Percentiles rank a stretch among this genome's conserved stretches.
Evolutionary conservation across 1,284 basidiomycete species (phyloP).

Genomic region (Taiwanofungus camphoratus): DNA sequence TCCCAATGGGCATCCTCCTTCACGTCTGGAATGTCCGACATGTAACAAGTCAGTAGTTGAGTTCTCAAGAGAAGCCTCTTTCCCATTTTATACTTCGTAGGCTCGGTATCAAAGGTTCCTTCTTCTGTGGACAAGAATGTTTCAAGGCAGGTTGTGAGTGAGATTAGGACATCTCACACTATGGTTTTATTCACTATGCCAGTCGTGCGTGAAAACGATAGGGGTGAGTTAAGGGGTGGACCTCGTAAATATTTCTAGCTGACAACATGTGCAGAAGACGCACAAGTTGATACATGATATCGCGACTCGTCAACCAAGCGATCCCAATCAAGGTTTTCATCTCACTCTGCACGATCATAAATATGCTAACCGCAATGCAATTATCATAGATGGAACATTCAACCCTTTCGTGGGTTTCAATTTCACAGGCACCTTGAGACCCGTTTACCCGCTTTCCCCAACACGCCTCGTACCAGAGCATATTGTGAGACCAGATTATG

Average conservation of each 20-base stretch:
- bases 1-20: conserved; percentile 70
- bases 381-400: conserved; percentile 53
- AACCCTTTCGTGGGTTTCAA: conserved; percentile 67
- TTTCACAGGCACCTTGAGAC: conserved; percentile 70
- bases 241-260: conserved; percentile 9
- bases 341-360: conserved; percentile 28
- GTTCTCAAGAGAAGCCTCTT: conserved; percentile 4
- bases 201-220: neutral
- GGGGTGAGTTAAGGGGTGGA: conserved; percentile 39
- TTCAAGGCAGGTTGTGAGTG: conserved; percentile 78
- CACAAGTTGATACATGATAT: conserved; percentile 74
- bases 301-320: conserved; percentile 37
- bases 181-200: neutral
- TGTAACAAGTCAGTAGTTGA: conserved; percentile 62
- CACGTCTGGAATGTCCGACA: conserved; percentile 74
- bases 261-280: conserved; percentile 54
- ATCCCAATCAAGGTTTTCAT: too few species aligned
- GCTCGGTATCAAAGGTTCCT: conserved; percentile 74
- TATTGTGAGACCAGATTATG: conserved; percentile 79
- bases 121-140: conserved; percentile 82
- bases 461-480: conserved; percentile 66
- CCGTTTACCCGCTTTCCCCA: conserved; percentile 72
- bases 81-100: conserved; percentile 31
- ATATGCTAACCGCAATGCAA: conserved; percentile 14
- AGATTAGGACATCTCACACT: neutral